A percentile compares a stretch with the other conserved stretches of the same genome.
Conservation (phyloP, 1,284 basidiomycete genomes). For the Gymnopus androsaceus region DNA sequence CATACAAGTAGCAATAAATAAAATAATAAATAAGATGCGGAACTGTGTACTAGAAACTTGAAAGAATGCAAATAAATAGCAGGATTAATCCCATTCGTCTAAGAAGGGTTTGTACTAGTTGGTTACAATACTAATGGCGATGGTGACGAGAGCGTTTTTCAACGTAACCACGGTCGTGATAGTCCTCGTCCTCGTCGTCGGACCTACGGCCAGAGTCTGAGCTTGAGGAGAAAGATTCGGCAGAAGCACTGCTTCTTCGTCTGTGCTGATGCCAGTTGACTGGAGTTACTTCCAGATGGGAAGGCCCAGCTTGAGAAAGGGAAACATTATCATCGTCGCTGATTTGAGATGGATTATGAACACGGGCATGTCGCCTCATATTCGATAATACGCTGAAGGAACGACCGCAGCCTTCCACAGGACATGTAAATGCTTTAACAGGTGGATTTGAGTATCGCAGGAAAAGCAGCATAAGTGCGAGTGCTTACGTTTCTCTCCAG, state of each 20-base stretch:
- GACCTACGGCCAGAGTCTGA: slow-evolving; percentile 41
- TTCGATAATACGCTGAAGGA: slow-evolving; percentile 85
- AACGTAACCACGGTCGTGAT: slow-evolving; percentile 25
- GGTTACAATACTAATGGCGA: slow-evolving; percentile 23
- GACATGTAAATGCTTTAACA: slow-evolving; percentile 68
- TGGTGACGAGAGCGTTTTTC: slow-evolving; percentile 35
- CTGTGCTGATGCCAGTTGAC: slow-evolving; percentile 30
- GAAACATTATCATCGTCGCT: slow-evolving; percentile 40
- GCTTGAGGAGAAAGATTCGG: slow-evolving; percentile 33
- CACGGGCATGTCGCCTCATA: slow-evolving; percentile 81
- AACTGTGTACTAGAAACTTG: slow-evolving; percentile 15
- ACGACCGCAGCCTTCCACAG: slow-evolving; percentile 73
- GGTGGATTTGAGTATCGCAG: neutral
- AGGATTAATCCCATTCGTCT: too few relatives aligned
- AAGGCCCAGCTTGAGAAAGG: slow-evolving; percentile 21
- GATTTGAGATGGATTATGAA: slow-evolving; percentile 51
- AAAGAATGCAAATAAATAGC: slow-evolving; percentile 12
- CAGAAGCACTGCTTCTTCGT: slow-evolving; percentile 39
- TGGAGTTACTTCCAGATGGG: neutral
- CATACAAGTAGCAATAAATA: slow-evolving; percentile 9
- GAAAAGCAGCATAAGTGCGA: slow-evolving; percentile 6
- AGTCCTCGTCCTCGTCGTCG: slow-evolving; percentile 34
- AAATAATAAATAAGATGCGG: slow-evolving; percentile 2
- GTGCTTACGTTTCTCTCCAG: slow-evolving; percentile 78
- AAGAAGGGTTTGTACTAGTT: too few relatives aligned